Conservation (phyloP, 2,329 filamentous ascomycete genomes). For the Nothophoma quercina region DNA sequence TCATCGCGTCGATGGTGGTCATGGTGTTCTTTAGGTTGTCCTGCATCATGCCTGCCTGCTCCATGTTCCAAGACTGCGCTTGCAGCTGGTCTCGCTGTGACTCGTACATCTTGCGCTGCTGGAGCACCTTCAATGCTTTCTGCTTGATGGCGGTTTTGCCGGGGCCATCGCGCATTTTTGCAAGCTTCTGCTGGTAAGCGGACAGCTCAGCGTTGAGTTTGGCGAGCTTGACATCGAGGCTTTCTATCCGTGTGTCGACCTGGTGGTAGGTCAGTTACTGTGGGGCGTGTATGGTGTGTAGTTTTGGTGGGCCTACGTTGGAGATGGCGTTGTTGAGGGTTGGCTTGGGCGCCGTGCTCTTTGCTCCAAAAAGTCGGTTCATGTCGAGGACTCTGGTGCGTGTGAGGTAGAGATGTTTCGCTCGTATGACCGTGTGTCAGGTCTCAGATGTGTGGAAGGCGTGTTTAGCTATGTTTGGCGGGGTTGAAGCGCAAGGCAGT, state of each 20-base stretch:
- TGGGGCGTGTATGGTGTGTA: conserved; percentile 2
- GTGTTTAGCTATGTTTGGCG: conserved; percentile 17
- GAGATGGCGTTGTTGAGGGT: conserved; percentile 82
- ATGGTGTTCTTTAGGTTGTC: conserved; percentile 98
- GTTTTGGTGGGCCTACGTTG: conserved; percentile 65
- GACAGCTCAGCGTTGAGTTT: conserved; percentile 89
- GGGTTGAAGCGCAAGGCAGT: conserved; percentile 18
- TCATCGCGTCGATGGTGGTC: conserved; percentile 97
- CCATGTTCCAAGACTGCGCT: conserved; percentile 98
- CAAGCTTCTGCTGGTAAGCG: conserved; percentile 84
- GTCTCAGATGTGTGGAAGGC: not conserved
- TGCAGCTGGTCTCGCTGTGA: conserved; percentile 91
- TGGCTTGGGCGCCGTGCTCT: conserved; percentile 86
- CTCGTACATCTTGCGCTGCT: conserved; percentile 94
- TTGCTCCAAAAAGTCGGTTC: conserved; percentile 95
- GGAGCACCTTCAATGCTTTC: conserved; percentile 92
- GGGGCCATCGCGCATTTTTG: conserved; percentile 93
- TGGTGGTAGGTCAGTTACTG: conserved; percentile 46
- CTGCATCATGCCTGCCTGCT: conserved; percentile 97
- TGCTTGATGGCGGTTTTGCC: conserved; percentile 92
- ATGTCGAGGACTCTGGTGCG: conserved; percentile 67
- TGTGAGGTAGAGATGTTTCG: too few relatives aligned
- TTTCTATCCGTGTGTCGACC: conserved; percentile 82
- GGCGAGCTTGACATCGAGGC: conserved; percentile 92
- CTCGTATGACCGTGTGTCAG: not conserved